Percentiles rank a stretch among this genome's conserved stretches.
Evolutionary conservation across 306 rosid species (phyloP).

Genomic region (Lotus japonicus): DNA sequence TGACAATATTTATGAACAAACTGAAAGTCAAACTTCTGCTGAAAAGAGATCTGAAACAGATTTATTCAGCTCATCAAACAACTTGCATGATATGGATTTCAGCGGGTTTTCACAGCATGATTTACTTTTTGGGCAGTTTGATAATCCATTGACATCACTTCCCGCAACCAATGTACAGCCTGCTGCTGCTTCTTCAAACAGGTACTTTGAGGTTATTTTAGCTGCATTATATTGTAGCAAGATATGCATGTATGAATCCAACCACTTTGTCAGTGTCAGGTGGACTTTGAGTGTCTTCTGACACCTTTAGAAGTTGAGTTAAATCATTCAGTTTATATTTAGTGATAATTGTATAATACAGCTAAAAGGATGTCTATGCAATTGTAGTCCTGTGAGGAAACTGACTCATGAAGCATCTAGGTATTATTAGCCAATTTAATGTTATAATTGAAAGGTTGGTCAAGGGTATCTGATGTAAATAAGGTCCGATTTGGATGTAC

Average conservation of each 20-base stretch:
- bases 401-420: neutral
- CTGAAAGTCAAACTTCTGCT: slow-evolving; percentile 23
- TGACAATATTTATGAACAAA: slow-evolving; percentile 35
- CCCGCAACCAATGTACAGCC: slow-evolving; percentile 24
- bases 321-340: neutral
- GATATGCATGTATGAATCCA: slow-evolving; percentile 1
- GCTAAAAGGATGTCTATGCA: neutral
- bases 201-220: slow-evolving; percentile 37
- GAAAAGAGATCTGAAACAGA: slow-evolving; percentile 35
- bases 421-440: neutral
- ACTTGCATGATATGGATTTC: slow-evolving; percentile 38
- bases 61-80: slow-evolving; percentile 35
- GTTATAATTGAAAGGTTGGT: neutral
- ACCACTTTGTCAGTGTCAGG: neutral
- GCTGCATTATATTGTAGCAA: slow-evolving; percentile 4
- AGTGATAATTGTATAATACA: neutral
- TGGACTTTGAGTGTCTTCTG: slow-evolving; percentile 5
- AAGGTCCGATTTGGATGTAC: slow-evolving; percentile 4
- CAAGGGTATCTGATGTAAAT: neutral
- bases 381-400: slow-evolving; percentile 10
- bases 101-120: slow-evolving; percentile 36
- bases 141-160: slow-evolving; percentile 29
- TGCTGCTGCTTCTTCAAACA: slow-evolving; percentile 45
- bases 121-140: slow-evolving; percentile 37
- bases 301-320: too few relatives aligned